phyloP scores from a whole-genome alignment of 352 stramenopile species.

The Blastocystis sp. region DNA sequence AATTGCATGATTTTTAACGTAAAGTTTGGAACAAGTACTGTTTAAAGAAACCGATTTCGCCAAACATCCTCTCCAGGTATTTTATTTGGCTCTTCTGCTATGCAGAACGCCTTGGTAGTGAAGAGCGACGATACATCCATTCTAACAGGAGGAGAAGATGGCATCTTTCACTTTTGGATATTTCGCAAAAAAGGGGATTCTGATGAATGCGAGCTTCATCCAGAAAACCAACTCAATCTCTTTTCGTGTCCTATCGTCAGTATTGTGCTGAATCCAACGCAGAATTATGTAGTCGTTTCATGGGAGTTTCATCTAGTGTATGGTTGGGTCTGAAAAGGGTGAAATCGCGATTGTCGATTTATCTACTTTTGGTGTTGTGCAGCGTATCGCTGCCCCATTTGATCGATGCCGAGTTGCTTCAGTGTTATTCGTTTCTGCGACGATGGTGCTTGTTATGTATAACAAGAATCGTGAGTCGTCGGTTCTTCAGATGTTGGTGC shows the following conservation, averaged over 20 bases:
- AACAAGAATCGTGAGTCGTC: neutral
- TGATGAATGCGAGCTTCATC: neutral
- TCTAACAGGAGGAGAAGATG: constrained; percentile 47
- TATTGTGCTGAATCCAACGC: constrained; percentile 3
- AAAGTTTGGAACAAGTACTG: constrained; percentile 31
- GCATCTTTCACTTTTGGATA: neutral
- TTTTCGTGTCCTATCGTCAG: neutral
- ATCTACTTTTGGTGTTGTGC: neutral
- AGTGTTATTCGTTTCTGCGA: neutral
- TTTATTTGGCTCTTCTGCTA: neutral
- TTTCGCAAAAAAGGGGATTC: neutral
- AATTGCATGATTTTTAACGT: neutral
- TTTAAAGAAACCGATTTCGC: constrained; percentile 8
- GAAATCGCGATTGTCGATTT: constrained; percentile 43
- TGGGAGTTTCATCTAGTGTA: neutral
- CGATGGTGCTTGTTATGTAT: neutral
- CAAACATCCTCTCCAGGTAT: neutral
- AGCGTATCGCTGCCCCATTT: neutral
- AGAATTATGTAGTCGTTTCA: neutral
- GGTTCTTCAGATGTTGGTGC: neutral
- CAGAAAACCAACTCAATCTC: neutral
- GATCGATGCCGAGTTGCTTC: neutral
- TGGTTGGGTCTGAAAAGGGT: constrained; percentile 2
- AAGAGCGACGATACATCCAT: constrained; percentile 15
- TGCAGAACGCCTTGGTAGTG: neutral